Base-by-base conservation (phyloP, 495 filamentous ascomycete species). In the Lichenothelia convexa region DNA sequence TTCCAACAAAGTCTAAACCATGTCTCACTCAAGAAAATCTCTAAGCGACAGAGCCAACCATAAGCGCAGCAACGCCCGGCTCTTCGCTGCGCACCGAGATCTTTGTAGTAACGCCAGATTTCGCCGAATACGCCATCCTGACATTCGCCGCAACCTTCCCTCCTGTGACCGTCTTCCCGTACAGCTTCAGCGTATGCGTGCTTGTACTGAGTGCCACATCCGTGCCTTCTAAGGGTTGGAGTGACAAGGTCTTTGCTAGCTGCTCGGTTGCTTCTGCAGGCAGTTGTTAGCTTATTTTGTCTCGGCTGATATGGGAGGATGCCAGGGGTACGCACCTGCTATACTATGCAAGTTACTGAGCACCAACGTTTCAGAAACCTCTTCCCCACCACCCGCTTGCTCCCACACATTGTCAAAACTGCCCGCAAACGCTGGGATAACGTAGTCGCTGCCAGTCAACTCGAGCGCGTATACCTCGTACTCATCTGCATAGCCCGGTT, bases 331-430 rank as follows among this genome's bases (percentile, higher is more conserved):
- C 78, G 44, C 74, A 93, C 86, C 86, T 43, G 79, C 69, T 53
- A 97, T 93, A 47, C 81, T 78, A 72, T 92, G 94, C 43, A 86
- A 70, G 45, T 76, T 80, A 49, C 75, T 77, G 40, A 97, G 65
- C 54, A 91, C 83, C 50, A 94, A 61, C 30, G 89, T 95, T 61
- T 95, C 91, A 39, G 78, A 78, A 4, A 80, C 79, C 48, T 93
- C 84, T 39, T 93, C 85, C 20, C 83, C 82, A 32, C 32, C 44
- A 11, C 80, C 80, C 15, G 89, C 78, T 55, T 92, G 81, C 55
- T 92, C 82, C 89, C 89, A 97, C n/a, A 94, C 67, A 52, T 93
- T 83, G 40, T 82, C 81, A 58, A 95, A 97, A 63, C 80, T 91
- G 52, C 84, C 78, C 1, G 87, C 85, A 49, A 92, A 95, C 3